Conservation (phyloP, 768 basidiomycete species). For the Kwoniella sp. region DNA sequence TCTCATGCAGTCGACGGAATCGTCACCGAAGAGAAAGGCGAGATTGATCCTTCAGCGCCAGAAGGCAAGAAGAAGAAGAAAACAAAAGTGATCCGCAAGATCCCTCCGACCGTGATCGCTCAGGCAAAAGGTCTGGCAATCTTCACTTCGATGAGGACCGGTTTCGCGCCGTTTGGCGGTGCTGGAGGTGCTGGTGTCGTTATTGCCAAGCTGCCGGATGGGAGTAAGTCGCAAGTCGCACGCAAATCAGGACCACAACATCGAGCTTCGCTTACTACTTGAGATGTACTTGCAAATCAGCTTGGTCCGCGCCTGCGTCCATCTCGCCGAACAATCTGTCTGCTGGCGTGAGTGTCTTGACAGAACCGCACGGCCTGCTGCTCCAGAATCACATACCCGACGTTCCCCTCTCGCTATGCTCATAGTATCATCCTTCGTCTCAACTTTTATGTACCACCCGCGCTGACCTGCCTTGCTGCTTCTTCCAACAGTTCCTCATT, state of each 20-base stretch:
- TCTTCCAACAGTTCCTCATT: conserved; percentile 44
- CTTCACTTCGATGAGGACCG: conserved; percentile 53
- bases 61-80: conserved; percentile 15
- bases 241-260: too few relatives aligned
- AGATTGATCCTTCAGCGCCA: conserved; percentile 7
- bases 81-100: conserved; percentile 54
- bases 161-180: conserved; percentile 56
- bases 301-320: conserved; percentile 54
- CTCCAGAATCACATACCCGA: too few relatives aligned
- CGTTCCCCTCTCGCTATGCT: not conserved
- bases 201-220: conserved; percentile 54
- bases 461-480: not conserved
- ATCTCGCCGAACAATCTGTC: conserved; percentile 55
- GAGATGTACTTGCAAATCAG: conserved; percentile 24
- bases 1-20: conserved; percentile 38
- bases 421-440: too few relatives aligned
- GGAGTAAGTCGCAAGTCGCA: too few relatives aligned
- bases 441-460: too few relatives aligned
- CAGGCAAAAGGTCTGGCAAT: conserved; percentile 53
- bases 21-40: conserved; percentile 31
- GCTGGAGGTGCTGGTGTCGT: conserved; percentile 56
- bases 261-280: not conserved
- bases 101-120: conserved; percentile 51
- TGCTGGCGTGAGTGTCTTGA: conserved; percentile 48
- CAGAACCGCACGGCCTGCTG: too few relatives aligned